Evolutionary conservation across 2,329 filamentous ascomycete genomes (phyloP), one percentile per base, ranked within the genome.

Genomic region (Arthrocladium fulminans): DNA sequence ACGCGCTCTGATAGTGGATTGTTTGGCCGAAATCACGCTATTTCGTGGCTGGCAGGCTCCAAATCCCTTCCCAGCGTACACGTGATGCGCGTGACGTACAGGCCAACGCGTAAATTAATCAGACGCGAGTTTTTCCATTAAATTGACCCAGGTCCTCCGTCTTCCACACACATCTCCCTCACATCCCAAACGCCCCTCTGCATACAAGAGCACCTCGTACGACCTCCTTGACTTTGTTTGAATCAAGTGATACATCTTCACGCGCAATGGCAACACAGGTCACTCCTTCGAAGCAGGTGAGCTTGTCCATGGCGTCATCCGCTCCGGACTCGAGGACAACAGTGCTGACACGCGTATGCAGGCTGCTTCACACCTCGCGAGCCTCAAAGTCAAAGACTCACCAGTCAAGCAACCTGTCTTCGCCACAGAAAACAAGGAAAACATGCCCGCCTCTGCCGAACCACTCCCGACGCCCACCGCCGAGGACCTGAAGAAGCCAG

Each of bases 371-470:
- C 88, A 82, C 61, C 84, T 97, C 64, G 83, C 92, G 69, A 81
- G 80, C 60, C 77, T 97, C 67, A 94, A 90, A 73, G 94, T 96
- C 81, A 73, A 66, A 55, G 86, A 94, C 60, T 92, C 88, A 1
- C 88, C 89, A 39, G 73, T 84, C 56, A 95, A 95, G 83, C 94
- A 94, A 78, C 79, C 92, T 58, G 76, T 85, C 73, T 88, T 95
- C 67, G 35, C 49, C 22, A 34, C 45, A 29, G 75, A 75, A 51
- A 77, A 87, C 73, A 95, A 95, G 73, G 89, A 95, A 73, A 94
- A 94, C 72, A 71, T 75, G 53, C 70, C 76, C 52, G 62, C 75
- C 56, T 72, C 75, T 51, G 64, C 46, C 8, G 62, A 75, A 56
- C 72, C 75, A 51, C 59, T 68, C 34, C 65, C 73, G 55, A 66